Conservation (phyloP, 1,284 basidiomycete species). For the Sphaerobolus stellatus region DNA sequence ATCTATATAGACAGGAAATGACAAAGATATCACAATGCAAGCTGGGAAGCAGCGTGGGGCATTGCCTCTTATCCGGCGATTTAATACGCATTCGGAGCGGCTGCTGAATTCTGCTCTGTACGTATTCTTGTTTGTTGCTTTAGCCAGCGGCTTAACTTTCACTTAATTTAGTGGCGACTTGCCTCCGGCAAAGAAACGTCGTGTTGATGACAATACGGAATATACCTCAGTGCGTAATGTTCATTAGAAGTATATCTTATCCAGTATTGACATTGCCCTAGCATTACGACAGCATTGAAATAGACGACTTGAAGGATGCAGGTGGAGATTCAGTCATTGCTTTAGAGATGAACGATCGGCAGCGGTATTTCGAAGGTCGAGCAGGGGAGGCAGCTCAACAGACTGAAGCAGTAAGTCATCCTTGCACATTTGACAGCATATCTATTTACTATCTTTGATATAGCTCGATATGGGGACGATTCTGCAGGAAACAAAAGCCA, state of each 20-base stretch:
- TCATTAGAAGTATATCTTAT: slow-evolving; percentile 17
- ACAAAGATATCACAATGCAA: slow-evolving; percentile 93
- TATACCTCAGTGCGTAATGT: slow-evolving; percentile 19
- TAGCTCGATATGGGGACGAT: slow-evolving; percentile 47
- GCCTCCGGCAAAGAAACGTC: slow-evolving; percentile 58
- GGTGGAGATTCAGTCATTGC: slow-evolving; percentile 66
- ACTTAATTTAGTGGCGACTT: slow-evolving; percentile 51
- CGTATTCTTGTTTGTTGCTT: slow-evolving; percentile 26
- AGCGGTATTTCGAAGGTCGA: slow-evolving; percentile 72
- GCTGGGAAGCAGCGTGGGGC: slow-evolving; percentile 85
- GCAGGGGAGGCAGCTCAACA: slow-evolving; percentile 6
- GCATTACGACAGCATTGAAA: slow-evolving; percentile 52
- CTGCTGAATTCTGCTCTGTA: slow-evolving; percentile 77
- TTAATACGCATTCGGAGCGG: slow-evolving; percentile 95
- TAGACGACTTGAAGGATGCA: slow-evolving; percentile 81
- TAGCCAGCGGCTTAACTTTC: slow-evolving; percentile 8
- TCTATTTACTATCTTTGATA: background rate
- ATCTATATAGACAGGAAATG: slow-evolving; percentile 70
- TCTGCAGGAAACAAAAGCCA: slow-evolving; percentile 45
- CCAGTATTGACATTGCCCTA: background rate
- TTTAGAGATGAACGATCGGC: slow-evolving; percentile 80
- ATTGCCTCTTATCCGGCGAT: slow-evolving; percentile 91
- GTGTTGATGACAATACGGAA: slow-evolving; percentile 36
- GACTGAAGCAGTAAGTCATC: background rate
- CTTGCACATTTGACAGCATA: background rate